phyloP scores from a whole-genome alignment of 768 basidiomycete genomes.

The Tricholoma flavovirens region DNA sequence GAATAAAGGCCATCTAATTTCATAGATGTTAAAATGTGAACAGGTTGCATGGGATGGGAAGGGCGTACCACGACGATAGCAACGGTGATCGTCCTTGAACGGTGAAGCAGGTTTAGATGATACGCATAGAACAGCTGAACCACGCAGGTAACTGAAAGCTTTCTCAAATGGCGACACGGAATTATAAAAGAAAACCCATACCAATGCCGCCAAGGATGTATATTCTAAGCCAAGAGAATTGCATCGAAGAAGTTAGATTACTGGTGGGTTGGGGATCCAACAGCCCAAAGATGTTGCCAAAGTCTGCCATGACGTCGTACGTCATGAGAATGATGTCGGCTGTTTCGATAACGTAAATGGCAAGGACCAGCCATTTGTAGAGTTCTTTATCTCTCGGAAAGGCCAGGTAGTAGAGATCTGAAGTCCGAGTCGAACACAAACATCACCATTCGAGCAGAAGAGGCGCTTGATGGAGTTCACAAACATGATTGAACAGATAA shows the following conservation, averaged over 20 bases:
- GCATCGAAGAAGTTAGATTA: not conserved
- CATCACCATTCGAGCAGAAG: not conserved
- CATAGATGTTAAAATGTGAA: not conserved
- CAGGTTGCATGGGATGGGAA: not conserved
- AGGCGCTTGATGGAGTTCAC: not conserved
- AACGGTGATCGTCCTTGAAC: not conserved
- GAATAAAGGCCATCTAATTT: not conserved
- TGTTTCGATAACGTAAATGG: conserved; percentile 11
- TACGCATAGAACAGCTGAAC: conserved; percentile 2
- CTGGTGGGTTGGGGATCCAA: not conserved
- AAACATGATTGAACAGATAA: conserved; percentile 1
- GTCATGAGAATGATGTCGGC: conserved; percentile 6
- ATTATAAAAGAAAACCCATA: not conserved
- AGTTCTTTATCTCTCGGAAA: conserved; percentile 13
- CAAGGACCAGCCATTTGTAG: conserved; percentile 11
- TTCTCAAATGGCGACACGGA: no score
- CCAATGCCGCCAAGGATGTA: conserved; percentile 4
- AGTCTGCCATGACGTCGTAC: conserved; percentile 1
- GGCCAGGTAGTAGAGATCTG: conserved; percentile 15
- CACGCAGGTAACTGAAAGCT: not conserved
- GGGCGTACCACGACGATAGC: not conserved
- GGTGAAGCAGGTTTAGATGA: not conserved
- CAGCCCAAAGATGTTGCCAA: not conserved
- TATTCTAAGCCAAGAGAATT: not conserved
- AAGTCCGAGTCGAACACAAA: not conserved